Base-by-base conservation (phyloP, 495 filamentous ascomycete species). In the Xylaria acuta region DNA sequence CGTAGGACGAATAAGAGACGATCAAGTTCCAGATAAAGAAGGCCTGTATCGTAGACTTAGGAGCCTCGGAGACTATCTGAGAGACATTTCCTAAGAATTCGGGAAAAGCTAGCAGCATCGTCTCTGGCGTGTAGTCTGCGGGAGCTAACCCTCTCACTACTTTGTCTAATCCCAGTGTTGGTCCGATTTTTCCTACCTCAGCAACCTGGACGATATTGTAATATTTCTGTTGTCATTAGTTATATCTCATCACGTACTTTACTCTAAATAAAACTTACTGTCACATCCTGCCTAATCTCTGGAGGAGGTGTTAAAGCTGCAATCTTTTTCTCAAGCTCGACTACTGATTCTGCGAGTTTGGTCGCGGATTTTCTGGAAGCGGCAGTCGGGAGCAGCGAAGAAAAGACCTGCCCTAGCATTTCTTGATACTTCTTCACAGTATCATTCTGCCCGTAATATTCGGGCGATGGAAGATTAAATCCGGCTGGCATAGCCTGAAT, bases 401-500 rank as follows among this genome's bases (percentile, higher is more conserved):
- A 53, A 43, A 85, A 74, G 22, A 83, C 74, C 12, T 79, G 62
- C 20, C 72, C 83, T n/a, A 89, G 75, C 56, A 86, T 85, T 4
- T 73, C 40, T 56, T 85, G 81, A 74, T 92, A 92, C 20, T 85
- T 80, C 40, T 78, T 77, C 25, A 92, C 80, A 6, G 85, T 80
- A 25, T 87, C 76, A 0, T 84, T 83, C 70, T 91, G 86, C 64
- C 89, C 84, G 70, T 92, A 92, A 72, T 90, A 90, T 73, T 92
- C 88, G 68, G 90, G 88, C 2, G 89, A 86, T 27, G 90, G 89
- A 36, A 92, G 84, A 18, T 89, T 88, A 74, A 90, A 88, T 58
- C 79, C 74, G 0, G 79, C 76, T 53, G 88, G 88, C 20, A 87
- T 87, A 8, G 80, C 84, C 25, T 89, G 79, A 69, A 87, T 82